Percentiles rank a stretch among this genome's conserved stretches.
Conservation (phyloP, 208 protist species). For the Leishmania amazonensis region DNA sequence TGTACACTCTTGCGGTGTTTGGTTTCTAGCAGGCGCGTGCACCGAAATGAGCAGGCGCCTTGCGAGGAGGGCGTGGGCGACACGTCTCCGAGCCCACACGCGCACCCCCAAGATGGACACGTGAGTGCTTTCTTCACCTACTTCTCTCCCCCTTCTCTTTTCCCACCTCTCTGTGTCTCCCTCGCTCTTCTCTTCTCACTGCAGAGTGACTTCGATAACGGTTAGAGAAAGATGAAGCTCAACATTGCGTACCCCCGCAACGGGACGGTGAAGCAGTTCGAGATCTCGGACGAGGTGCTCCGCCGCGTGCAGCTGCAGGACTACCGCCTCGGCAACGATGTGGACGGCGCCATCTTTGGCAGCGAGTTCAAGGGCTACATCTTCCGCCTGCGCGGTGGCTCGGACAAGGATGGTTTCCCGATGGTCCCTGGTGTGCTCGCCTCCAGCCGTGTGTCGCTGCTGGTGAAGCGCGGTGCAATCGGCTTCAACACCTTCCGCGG, state of each 20-base stretch:
- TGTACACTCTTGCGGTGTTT: neutral
- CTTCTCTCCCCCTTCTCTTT: slow-evolving; percentile 4
- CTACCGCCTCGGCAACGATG: slow-evolving; percentile 87
- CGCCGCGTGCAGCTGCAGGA: slow-evolving; percentile 84
- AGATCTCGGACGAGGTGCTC: slow-evolving; percentile 82
- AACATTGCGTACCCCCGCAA: slow-evolving; percentile 91
- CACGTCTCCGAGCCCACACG: neutral
- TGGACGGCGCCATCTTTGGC: slow-evolving; percentile 78
- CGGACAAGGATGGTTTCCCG: slow-evolving; percentile 99
- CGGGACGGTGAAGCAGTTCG: slow-evolving; percentile 90
- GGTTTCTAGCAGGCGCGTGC: neutral
- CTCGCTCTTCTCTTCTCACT: neutral
- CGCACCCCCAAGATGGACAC: neutral
- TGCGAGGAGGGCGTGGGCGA: neutral
- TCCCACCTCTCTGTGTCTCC: neutral
- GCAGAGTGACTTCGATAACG: slow-evolving; percentile 11
- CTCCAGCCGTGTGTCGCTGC: slow-evolving; percentile 96
- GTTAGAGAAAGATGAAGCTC: slow-evolving; percentile 81
- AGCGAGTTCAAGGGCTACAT: slow-evolving; percentile 95
- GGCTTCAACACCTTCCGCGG: slow-evolving; percentile 92
- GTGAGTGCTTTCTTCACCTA: neutral
- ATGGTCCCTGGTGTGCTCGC: slow-evolving; percentile 99
- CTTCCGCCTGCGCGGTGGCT: slow-evolving; percentile 99
- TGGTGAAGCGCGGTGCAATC: slow-evolving; percentile 95
- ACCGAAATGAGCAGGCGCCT: neutral